Percentiles rank a stretch among this genome's conserved stretches.
These are phyloP conservation scores for Elaeis guineensis DNA, from an alignment of 176 grass and related monocot genomes.

Conservation along the genomic window DNA sequence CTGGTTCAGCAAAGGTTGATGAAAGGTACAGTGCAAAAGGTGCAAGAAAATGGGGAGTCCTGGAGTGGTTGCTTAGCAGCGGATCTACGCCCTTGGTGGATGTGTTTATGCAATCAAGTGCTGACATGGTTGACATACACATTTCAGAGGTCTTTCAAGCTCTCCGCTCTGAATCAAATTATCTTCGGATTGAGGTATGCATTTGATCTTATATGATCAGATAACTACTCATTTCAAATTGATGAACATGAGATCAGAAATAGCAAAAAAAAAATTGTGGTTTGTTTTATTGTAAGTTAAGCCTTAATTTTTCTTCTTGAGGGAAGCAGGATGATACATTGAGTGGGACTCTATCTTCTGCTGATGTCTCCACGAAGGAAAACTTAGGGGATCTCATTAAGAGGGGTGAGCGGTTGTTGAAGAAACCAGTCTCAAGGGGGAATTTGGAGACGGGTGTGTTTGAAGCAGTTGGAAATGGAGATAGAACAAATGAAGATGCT, in stretches of 20 bases:
- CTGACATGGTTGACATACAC: constrained; percentile 84
- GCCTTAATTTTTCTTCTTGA: neutral
- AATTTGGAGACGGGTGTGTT: constrained; percentile 53
- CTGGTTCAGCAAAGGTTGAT: constrained; percentile 57
- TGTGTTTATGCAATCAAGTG: constrained; percentile 73
- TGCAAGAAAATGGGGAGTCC: constrained; percentile 65
- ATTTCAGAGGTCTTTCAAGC: constrained; percentile 65
- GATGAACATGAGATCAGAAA: no score
- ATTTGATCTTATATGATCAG: no score
- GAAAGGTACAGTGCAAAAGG: constrained; percentile 30
- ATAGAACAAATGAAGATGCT: constrained; percentile 56
- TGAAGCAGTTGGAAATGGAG: constrained; percentile 17
- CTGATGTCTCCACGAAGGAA: constrained; percentile 66
- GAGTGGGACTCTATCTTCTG: constrained; percentile 36
- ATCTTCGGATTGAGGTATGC: constrained; percentile 78
- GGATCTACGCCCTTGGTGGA: constrained; percentile 80
- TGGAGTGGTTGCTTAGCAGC: constrained; percentile 49
- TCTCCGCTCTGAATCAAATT: constrained; percentile 59
- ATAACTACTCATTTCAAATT: no score
- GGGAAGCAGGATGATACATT: constrained; percentile 60
- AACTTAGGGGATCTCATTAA: constrained; percentile 61
- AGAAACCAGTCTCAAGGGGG: constrained; percentile 57
- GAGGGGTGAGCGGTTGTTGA: constrained; percentile 40
- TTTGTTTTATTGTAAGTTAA: no score
- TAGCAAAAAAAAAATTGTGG: no score